Evolutionary conservation across 1,139 yeast species (phyloP).

Genomic region (Yamadazyma taylorii): DNA sequence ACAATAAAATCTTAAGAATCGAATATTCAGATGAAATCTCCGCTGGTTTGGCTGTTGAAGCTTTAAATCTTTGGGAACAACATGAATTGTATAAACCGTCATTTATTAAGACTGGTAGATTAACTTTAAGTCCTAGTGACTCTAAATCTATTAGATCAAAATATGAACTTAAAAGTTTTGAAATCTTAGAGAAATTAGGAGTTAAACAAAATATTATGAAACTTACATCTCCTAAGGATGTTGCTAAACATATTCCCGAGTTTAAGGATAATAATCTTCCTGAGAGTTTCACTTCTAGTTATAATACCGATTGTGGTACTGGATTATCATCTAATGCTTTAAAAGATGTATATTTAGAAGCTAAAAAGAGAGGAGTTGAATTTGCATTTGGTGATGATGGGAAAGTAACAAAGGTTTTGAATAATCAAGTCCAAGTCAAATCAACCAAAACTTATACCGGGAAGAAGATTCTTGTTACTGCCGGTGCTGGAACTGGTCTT

Average conservation of each 20-base stretch:
- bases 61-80: conserved; percentile 35
- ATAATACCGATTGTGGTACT: conserved; percentile 29
- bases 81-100: conserved; percentile 30
- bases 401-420: conserved; percentile 10
- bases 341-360: conserved; percentile 21
- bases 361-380: conserved; percentile 24
- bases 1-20: conserved; percentile 47
- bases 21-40: conserved; percentile 40
- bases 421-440: conserved; percentile 17
- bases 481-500: conserved; percentile 35
- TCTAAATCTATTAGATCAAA: conserved; percentile 11
- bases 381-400: conserved; percentile 27
- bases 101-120: conserved; percentile 36
- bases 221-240: conserved; percentile 11
- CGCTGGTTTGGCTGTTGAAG: conserved; percentile 41
- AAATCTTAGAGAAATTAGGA: conserved; percentile 13
- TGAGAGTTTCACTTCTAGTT: conserved; percentile 10
- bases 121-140: conserved; percentile 19
- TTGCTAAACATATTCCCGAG: conserved; percentile 7
- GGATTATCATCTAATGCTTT: conserved; percentile 31
- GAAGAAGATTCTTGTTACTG: conserved; percentile 26
- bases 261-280: conserved; percentile 15
- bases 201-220: conserved; percentile 11
- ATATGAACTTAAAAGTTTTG: conserved; percentile 15
- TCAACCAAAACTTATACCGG: conserved; percentile 24